Evolutionary conservation across 352 stramenopile genomes (phyloP), one percentile per base, ranked within the genome.

Genomic region (Globisporangium irregulare): DNA sequence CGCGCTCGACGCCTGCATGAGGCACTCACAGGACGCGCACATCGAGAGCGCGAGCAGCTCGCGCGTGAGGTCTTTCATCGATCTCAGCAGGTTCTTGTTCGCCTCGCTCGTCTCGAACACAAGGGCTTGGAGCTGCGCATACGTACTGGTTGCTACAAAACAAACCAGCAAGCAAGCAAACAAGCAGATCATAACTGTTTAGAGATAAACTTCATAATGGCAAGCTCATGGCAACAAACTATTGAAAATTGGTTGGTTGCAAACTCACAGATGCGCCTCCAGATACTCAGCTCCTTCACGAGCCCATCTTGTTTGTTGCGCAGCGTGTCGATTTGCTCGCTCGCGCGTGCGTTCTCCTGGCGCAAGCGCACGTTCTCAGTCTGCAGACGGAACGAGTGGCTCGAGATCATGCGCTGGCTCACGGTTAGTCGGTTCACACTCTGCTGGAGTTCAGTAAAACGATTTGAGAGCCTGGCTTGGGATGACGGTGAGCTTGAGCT

Each of bases 181-280:
- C 2, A 54, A 8, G 3, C 12, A 54, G 20, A 3, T 36, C 22
- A 41, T 7, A 62, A 32, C 27, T 32, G 22, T 18, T 27, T 48
- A 15, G n/a, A 22, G 1, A 2, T 8, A 22, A 24, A 8, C 20
- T 55, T 27, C 3, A 48, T 36, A 14, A 29, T 36, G n/a, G 4
- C 1, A 7, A 34, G 43, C 22, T 15, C 20, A 56, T n/a, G 56
- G 4, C 5, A 51, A 8, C 1, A 38, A 24, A 27, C 15, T 4
- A 14, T 46, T 12, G 15, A 4, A 18, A 24, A 15, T 50, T 51
- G 29, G 24, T 41, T 55, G 7, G 4, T 20, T 9, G n/a, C 6
- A 3, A n/a, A 69, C 71, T 56, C 66, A 85, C 78, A 74, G 27
- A 85, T 83, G 41, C 68, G 76, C 15, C 78, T 70, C 69, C 67